Evolutionary conservation across 176 grass and related monocot species (phyloP), one percentile per base, ranked within the genome.

Genomic region (Musa acuminata): DNA sequence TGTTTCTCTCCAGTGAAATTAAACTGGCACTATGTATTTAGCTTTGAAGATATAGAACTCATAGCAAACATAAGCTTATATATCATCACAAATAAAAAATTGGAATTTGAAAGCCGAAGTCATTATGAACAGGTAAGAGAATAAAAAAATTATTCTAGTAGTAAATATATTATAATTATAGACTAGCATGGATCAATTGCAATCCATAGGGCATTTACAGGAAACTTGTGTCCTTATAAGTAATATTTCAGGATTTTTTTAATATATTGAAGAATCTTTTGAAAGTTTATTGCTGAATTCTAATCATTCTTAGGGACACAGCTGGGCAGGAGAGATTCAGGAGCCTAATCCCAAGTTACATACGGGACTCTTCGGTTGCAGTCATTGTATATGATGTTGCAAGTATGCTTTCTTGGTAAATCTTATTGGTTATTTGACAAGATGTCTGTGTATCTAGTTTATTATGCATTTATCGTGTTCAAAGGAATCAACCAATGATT

Each of bases 381-480:
- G 93, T 96, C 59, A 96, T 96, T 81, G 93, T 96, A 73, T 96
- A 77, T 24, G 93, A 96, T 85, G 93, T 96, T 75, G 89, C 93
- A 87, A 96, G 93, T 96, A 92, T 87, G 80, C n/a, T 74, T 57
- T 29, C 78, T 80, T 20, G 25, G 13, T 53, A 53, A 25, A 13
- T 54, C 51, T 25, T 55, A 60, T 60, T 60, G 7, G n/a, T 14
- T 60, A 60, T 60, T 17, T 60, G 14, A 60, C 57, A 60, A 17
- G 13, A 60, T 20, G 17, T 60, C 17, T 60, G 17, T 5, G 35
- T 6, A 43, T 43, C 35, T 43, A 43, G 35, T 43, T 43, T 43
- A 43, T 6, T 43, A 43, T 70, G 16, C 23, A 49, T 51, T 51
- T 49, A 8, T 43, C 4, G 35, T 43, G 35, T 43, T 43, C 35